Conservation (phyloP, 169 alveolate genomes). For the Eimeria maxima region DNA sequence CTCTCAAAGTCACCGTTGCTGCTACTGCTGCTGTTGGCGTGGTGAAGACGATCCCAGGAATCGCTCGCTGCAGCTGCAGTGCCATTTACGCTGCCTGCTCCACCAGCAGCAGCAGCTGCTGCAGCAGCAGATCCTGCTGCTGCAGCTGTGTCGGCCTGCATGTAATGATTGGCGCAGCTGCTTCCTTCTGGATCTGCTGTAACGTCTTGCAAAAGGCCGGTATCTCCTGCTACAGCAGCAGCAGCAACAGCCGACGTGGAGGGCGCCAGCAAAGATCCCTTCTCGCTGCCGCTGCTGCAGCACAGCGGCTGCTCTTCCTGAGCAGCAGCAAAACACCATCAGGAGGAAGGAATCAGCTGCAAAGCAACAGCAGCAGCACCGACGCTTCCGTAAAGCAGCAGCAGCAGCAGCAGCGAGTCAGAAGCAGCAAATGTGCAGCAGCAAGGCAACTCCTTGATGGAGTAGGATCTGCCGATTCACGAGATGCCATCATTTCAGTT, state of each 20-base stretch:
- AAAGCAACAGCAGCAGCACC: neutral
- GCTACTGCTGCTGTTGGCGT: too few relatives aligned
- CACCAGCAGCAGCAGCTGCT: too few relatives aligned
- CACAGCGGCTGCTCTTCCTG: conserved; percentile 44
- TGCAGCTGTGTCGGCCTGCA: neutral
- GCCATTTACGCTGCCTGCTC: neutral
- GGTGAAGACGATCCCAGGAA: conserved; percentile 2
- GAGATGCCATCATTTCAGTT: neutral
- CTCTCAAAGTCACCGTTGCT: neutral
- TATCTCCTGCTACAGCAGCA: neutral
- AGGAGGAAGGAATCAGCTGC: neutral
- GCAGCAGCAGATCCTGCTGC: too few relatives aligned
- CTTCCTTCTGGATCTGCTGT: conserved; percentile 21
- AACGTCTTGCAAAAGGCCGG: neutral
- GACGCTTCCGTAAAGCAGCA: neutral
- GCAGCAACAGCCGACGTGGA: neutral
- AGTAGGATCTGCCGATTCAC: too few relatives aligned
- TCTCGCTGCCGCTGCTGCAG: conserved; percentile 59
- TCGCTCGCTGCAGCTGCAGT: conserved; percentile 35
- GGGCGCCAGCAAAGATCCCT: neutral
- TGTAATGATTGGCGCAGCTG: neutral
- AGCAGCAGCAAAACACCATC: neutral
- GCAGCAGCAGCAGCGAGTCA: neutral
- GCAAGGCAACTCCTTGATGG: neutral
- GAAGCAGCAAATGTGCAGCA: neutral